Percentiles rank a stretch among this genome's conserved stretches.
These are phyloP conservation scores for Sporothrix inflata DNA, from an alignment of 2,329 filamentous ascomycete species.

Conservation along the genomic window DNA sequence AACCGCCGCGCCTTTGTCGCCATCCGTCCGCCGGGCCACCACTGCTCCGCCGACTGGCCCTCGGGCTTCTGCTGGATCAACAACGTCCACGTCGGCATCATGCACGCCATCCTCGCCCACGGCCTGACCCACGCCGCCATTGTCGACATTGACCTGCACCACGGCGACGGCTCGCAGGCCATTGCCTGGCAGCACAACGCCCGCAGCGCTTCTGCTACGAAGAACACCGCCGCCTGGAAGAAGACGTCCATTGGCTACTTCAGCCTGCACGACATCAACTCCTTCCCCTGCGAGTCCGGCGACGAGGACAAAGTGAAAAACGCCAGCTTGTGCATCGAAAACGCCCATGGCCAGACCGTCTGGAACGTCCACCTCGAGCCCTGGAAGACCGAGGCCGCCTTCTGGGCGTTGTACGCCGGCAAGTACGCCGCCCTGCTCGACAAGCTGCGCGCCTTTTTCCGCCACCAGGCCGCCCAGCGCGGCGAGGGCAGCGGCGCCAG, in stretches of 20 bases:
- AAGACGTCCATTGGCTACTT: slow-evolving; percentile 93
- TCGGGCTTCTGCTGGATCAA: slow-evolving; percentile 99
- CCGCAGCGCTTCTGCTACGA: slow-evolving; percentile 64
- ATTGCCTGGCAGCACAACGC: slow-evolving; percentile 91
- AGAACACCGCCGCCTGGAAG: slow-evolving; percentile 75
- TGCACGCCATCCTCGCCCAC: slow-evolving; percentile 81
- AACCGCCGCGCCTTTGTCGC: slow-evolving; percentile 83
- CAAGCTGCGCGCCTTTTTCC: slow-evolving; percentile 79
- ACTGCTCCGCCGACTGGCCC: slow-evolving; percentile 86
- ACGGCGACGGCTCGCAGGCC: slow-evolving; percentile 92
- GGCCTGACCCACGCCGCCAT: slow-evolving; percentile 93
- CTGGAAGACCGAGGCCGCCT: slow-evolving; percentile 81
- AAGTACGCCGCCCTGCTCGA: slow-evolving; percentile 77
- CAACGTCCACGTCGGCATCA: slow-evolving; percentile 95
- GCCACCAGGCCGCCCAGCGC: slow-evolving; percentile 65
- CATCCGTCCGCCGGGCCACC: slow-evolving; percentile 90
- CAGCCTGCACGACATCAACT: slow-evolving; percentile 97
- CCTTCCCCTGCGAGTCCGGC: slow-evolving; percentile 64
- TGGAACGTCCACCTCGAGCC: slow-evolving; percentile 95
- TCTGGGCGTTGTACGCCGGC: slow-evolving; percentile 84
- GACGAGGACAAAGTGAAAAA: slow-evolving; percentile 85
- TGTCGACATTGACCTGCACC: slow-evolving; percentile 88
- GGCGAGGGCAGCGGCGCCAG: background rate
- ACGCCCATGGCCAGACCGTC: slow-evolving; percentile 88
- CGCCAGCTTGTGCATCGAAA: slow-evolving; percentile 91